phyloP scores from a whole-genome alignment of 352 stramenopile genomes.

The Globisporangium uncinulatum region DNA sequence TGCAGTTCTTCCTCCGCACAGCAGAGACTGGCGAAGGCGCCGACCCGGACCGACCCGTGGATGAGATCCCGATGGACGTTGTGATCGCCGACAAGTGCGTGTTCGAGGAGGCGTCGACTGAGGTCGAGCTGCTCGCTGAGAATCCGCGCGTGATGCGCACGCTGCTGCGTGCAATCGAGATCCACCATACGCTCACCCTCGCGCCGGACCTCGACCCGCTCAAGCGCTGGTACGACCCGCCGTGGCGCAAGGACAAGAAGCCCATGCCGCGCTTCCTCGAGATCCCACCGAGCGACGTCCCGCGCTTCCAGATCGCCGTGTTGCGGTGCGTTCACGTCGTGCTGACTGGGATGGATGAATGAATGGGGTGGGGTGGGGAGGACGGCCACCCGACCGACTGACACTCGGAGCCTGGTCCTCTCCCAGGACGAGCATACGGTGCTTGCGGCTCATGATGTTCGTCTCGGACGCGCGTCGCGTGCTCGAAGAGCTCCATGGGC shows the following conservation, averaged over 20 bases:
- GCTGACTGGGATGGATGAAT: too few species aligned
- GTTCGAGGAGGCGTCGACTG: slow-evolving; percentile 62
- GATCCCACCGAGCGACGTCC: slow-evolving; percentile 36
- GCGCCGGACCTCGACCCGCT: slow-evolving; percentile 53
- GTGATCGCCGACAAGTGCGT: slow-evolving; percentile 47
- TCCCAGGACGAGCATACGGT: slow-evolving; percentile 39
- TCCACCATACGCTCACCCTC: slow-evolving; percentile 31
- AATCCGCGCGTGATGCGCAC: slow-evolving; percentile 38
- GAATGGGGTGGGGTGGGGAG: neutral
- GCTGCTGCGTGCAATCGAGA: slow-evolving; percentile 36
- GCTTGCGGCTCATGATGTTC: slow-evolving; percentile 57
- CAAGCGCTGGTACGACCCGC: slow-evolving; percentile 48
- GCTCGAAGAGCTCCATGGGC: slow-evolving; percentile 34
- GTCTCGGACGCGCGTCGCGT: slow-evolving; percentile 39
- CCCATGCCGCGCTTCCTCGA: slow-evolving; percentile 45
- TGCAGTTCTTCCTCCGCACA: slow-evolving; percentile 65
- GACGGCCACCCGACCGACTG: neutral
- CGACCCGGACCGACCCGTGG: slow-evolving; percentile 36
- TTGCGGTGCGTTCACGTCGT: slow-evolving; percentile 21
- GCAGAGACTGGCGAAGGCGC: slow-evolving; percentile 63
- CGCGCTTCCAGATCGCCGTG: slow-evolving; percentile 46
- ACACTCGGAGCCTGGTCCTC: neutral
- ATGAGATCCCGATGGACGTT: slow-evolving; percentile 45
- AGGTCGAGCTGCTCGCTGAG: slow-evolving; percentile 64
- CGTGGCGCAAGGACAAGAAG: slow-evolving; percentile 32